phyloP scores from a whole-genome alignment of 805 yeast species.

The Myxozyma melibiosi region DNA sequence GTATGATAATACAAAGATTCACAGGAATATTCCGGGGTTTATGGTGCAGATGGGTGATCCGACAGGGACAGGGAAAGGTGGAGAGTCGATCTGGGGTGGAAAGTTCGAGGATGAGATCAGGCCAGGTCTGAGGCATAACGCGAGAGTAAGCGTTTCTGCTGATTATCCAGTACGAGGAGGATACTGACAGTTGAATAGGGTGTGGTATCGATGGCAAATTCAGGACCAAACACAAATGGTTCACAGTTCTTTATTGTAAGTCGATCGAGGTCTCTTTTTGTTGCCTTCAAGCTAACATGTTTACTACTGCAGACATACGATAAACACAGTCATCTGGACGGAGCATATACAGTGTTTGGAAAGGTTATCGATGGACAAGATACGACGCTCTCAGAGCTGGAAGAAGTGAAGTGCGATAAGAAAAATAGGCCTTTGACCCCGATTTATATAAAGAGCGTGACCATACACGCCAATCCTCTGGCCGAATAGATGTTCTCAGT shows the following conservation, averaged over 20 bases:
- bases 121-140: constrained; percentile 34
- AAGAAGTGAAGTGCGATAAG: constrained; percentile 40
- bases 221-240: constrained; percentile 59
- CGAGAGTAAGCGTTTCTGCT: constrained; percentile 19
- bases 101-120: constrained; percentile 38
- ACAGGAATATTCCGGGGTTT: constrained; percentile 49
- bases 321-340: constrained; percentile 37
- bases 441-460: constrained; percentile 39
- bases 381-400: constrained; percentile 39
- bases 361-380: constrained; percentile 38
- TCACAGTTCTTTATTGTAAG: constrained; percentile 54
- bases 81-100: constrained; percentile 40
- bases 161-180: not conserved
- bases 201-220: constrained; percentile 54
- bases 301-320: constrained; percentile 35
- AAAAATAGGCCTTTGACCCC: constrained; percentile 45
- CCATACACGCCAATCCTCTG: constrained; percentile 51
- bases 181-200: constrained; percentile 34
- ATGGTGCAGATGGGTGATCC: constrained; percentile 54
- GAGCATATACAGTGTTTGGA: constrained; percentile 39
- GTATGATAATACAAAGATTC: constrained; percentile 41
- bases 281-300: too few species aligned
- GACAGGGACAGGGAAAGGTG: constrained; percentile 40
- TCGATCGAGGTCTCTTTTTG: constrained; percentile 3
- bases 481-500: constrained; percentile 36